A percentile compares a stretch with the other conserved stretches of the same genome.
phyloP scores from a whole-genome alignment of 2,329 filamentous ascomycete genomes.

The Thielaviopsis punctulata region DNA sequence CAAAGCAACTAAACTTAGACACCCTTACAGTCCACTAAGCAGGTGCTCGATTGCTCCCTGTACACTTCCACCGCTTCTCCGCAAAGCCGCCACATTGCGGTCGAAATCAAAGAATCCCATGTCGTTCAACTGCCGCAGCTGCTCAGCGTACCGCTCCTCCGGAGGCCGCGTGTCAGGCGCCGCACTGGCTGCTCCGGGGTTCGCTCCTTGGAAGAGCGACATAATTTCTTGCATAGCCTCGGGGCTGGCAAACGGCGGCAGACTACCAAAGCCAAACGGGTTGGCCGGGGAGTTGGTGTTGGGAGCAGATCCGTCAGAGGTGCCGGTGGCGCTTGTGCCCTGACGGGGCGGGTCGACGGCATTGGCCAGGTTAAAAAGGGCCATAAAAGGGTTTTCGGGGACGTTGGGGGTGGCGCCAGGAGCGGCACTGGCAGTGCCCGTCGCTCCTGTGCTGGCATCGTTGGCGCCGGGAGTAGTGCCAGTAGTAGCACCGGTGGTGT shows the following conservation, averaged over 20 bases:
- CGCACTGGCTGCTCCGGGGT: slow-evolving; percentile 12
- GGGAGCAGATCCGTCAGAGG: neutral
- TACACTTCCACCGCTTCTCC: slow-evolving; percentile 81
- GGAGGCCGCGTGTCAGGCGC: slow-evolving; percentile 62
- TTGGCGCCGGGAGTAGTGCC: slow-evolving; percentile 4
- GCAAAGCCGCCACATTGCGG: slow-evolving; percentile 70
- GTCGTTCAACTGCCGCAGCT: slow-evolving; percentile 85
- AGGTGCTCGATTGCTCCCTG: slow-evolving; percentile 78
- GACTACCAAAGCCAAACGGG: slow-evolving; percentile 1
- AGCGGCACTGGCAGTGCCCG: neutral
- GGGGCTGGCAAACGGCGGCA: slow-evolving; percentile 4
- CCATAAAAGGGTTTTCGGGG: slow-evolving; percentile 26
- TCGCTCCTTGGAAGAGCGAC: slow-evolving; percentile 1
- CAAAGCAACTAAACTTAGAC: neutral
- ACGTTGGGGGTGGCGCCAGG: neutral
- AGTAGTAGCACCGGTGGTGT: slow-evolving; percentile 15
- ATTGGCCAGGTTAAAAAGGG: neutral
- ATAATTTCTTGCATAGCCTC: slow-evolving; percentile 7
- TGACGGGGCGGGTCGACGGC: slow-evolving; percentile 4
- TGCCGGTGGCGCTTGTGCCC: neutral
- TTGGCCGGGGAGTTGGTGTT: slow-evolving; percentile 8
- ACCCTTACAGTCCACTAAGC: slow-evolving; percentile 21
- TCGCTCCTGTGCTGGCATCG: slow-evolving; percentile 3
- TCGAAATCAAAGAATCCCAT: slow-evolving; percentile 99
- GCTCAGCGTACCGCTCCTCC: slow-evolving; percentile 81